Base-by-base conservation (phyloP, 305 asterid genomes). In the Solanum hybrid region DNA sequence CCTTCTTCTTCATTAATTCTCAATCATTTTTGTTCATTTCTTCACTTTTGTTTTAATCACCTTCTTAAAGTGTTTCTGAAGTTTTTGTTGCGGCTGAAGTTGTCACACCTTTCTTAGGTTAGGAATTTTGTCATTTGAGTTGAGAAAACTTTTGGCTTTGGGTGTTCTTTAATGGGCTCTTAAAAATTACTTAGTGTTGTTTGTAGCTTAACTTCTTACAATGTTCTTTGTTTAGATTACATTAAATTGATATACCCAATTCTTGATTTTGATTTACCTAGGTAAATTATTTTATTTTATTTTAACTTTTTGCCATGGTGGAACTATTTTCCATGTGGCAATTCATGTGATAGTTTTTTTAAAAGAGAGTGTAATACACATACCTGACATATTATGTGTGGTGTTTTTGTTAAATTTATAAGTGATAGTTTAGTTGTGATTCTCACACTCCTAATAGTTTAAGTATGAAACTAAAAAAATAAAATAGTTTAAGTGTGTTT, bases 91-190 rank as follows among this genome's bases (percentile, higher is more conserved):
- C 94, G 16, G 95, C 95, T 31, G 94, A 93, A 88, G 92, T 94
- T 84, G 88, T 95, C 90, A 93, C 94, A 86, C 36, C 94, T 2
- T 94, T 90, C 66, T 95, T 94, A 81, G 96, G 95, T 35, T 78
- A 94, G 93, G 56, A 94, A 94, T 1, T 94, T 93, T 80, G 95
- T 93, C 2, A 92, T 94, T 13, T 94, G 96, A 95, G 95, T 92
- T 11, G 89, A 94, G 69, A 64, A 80, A 64, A 93, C 96, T 9
- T 94, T 93, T 26, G 96, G 94, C 46, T 94, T 93, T 88, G 91
- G 91, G 88, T 94, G 94, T 9, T 93, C 94, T 7, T 32, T 93
- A 77, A 92, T 93, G 94, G 96, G 96, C 1, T 80, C 92, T 2
- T 93, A 93, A 94, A 94, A 94, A 56, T 88, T 92, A 87, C 93